Evolutionary conservation across 2,329 filamentous ascomycete genomes (phyloP).

Genomic region (Talaromyces albobiverticillius): DNA sequence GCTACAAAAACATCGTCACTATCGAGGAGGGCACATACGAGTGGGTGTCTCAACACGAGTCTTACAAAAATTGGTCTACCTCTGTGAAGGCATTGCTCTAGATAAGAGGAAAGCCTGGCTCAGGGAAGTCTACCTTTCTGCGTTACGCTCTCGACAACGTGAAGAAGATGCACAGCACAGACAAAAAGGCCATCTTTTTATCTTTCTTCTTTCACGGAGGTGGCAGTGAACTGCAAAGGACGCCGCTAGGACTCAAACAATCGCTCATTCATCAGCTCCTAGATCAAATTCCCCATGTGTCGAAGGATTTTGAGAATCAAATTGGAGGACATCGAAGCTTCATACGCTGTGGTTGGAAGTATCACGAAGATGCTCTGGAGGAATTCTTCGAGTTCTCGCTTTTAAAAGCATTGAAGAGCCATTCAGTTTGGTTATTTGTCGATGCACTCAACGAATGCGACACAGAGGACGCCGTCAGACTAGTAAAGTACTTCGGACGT

Average conservation of each 20-base stretch:
- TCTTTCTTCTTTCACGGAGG: neutral
- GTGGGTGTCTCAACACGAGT: neutral
- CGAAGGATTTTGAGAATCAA: neutral
- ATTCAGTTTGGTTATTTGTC: neutral
- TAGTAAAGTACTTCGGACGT: neutral
- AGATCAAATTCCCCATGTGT: neutral
- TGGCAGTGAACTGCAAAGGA: neutral
- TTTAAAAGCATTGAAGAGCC: neutral
- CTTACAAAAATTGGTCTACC: neutral
- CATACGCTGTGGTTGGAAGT: neutral
- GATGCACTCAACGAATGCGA: slow-evolving; percentile 1
- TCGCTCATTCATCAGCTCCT: neutral
- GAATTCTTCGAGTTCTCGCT: neutral
- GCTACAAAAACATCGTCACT: neutral
- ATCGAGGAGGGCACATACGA: neutral
- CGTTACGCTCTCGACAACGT: neutral
- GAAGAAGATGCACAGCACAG: neutral
- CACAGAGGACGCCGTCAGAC: neutral
- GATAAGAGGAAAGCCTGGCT: neutral
- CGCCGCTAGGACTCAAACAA: neutral
- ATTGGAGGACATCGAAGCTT: too few relatives aligned
- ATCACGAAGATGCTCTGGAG: neutral
- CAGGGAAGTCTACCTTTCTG: neutral
- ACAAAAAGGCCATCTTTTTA: neutral
- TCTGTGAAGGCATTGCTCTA: neutral